These are phyloP conservation scores for Nematodospora anomalae DNA, from an alignment of 1,139 yeast species.

Conservation along the genomic window DNA sequence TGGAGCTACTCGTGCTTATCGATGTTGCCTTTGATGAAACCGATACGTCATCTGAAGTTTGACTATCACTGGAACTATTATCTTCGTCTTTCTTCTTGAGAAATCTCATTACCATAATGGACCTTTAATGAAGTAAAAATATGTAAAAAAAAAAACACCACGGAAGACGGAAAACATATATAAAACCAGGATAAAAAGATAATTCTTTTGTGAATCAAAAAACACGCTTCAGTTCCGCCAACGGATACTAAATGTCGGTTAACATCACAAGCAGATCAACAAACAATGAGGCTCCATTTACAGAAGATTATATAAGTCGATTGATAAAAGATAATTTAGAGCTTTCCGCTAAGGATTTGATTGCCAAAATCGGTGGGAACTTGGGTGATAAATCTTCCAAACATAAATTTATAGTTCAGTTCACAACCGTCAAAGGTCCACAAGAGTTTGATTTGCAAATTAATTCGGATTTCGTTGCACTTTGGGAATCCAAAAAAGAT, in stretches of 20 bases:
- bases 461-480: conserved; percentile 32
- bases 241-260: background rate
- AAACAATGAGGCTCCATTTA: conserved; percentile 15
- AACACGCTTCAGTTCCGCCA: background rate
- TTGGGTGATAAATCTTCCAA: conserved; percentile 35
- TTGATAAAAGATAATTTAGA: conserved; percentile 6
- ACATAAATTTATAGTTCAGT: conserved; percentile 36
- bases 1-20: conserved; percentile 11
- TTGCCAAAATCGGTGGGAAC: conserved; percentile 16
- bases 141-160: conserved; percentile 4
- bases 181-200: no score
- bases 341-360: conserved; percentile 7
- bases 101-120: conserved; percentile 17
- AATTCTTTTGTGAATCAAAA: no score
- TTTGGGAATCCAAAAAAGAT: conserved; percentile 42
- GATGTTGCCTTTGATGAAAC: conserved; percentile 18
- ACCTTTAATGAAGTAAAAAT: background rate
- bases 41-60: conserved; percentile 16
- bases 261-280: conserved; percentile 10
- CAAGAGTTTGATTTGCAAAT: conserved; percentile 19
- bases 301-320: conserved; percentile 14
- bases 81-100: conserved; percentile 19
- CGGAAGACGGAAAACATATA: background rate
- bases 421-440: conserved; percentile 17
- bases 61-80: conserved; percentile 4